Conservation (phyloP, 768 basidiomycete genomes). For the Agrocybe chaxingu region DNA sequence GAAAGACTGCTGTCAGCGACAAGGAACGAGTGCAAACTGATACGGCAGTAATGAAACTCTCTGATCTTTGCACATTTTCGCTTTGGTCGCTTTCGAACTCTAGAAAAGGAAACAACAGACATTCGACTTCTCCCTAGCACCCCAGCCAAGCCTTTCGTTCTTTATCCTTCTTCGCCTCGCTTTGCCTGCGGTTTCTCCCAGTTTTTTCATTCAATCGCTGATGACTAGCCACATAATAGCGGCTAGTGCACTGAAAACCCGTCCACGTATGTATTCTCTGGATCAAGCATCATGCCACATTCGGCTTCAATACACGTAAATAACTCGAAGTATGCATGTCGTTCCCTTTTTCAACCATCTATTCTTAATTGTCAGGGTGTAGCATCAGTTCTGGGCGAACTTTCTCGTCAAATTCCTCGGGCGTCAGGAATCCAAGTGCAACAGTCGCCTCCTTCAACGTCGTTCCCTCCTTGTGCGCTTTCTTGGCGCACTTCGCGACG, state of each 20-base stretch:
- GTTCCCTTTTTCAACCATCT: constrained; percentile 12
- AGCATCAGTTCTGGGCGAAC: constrained; percentile 93
- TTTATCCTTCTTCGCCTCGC: neutral
- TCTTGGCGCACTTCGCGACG: constrained; percentile 98
- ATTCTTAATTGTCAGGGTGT: constrained; percentile 47
- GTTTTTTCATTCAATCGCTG: neutral
- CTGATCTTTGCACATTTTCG: constrained; percentile 25
- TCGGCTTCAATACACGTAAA: constrained; percentile 19
- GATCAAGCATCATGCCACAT: constrained; percentile 13
- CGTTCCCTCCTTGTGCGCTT: constrained; percentile 98
- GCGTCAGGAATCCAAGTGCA: constrained; percentile 76
- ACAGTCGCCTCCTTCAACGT: constrained; percentile 96
- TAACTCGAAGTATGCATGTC: constrained; percentile 15
- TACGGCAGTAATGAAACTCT: constrained; percentile 25
- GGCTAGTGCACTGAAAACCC: neutral
- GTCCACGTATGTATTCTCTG: constrained; percentile 9
- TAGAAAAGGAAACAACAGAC: constrained; percentile 24
- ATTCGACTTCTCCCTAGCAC: constrained; percentile 13
- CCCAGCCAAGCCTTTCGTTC: constrained; percentile 7
- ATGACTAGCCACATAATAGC: neutral
- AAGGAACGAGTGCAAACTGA: constrained; percentile 21
- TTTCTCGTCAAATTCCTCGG: constrained; percentile 92
- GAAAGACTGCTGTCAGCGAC: constrained; percentile 25
- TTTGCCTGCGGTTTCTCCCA: neutral
- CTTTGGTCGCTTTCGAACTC: constrained; percentile 22